Evolutionary conservation across 768 basidiomycete genomes (phyloP).

Genomic region (Tulasnella sp.): DNA sequence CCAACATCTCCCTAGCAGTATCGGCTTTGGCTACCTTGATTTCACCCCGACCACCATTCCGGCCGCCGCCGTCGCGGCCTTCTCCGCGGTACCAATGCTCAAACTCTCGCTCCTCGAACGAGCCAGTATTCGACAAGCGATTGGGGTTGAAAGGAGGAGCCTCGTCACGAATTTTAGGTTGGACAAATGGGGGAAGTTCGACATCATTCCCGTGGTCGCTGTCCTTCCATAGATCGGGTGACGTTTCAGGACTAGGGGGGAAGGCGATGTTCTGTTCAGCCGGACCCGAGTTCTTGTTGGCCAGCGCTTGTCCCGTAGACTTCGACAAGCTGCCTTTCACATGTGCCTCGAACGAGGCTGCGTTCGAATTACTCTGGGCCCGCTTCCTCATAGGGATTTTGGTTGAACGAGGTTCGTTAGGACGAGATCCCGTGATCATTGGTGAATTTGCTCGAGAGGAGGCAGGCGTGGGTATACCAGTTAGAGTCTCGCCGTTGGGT

Average conservation of each 20-base stretch:
- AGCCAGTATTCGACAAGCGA: constrained; percentile 29
- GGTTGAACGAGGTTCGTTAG: neutral
- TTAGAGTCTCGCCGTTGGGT: constrained; percentile 21
- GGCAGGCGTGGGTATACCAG: constrained; percentile 28
- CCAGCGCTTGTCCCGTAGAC: neutral
- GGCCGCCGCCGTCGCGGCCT: constrained; percentile 35
- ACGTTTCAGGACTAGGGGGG: constrained; percentile 17
- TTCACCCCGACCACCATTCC: constrained; percentile 84
- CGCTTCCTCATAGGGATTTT: constrained; percentile 3
- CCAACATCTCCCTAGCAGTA: constrained; percentile 63
- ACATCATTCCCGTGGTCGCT: neutral
- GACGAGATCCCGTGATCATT: constrained; percentile 11
- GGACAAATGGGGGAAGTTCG: neutral
- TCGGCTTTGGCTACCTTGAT: constrained; percentile 46
- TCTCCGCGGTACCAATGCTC: constrained; percentile 89
- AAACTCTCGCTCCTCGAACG: constrained; percentile 68
- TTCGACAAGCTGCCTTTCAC: neutral
- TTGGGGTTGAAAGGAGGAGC: constrained; percentile 13
- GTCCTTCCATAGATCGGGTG: constrained; percentile 13
- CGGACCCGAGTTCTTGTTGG: neutral
- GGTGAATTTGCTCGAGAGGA: constrained; percentile 33
- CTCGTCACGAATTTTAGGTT: constrained; percentile 13
- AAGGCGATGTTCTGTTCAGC: neutral
- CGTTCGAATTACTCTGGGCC: neutral
- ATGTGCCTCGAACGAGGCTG: neutral